A percentile compares a stretch with the other conserved stretches of the same genome.
phyloP scores from a whole-genome alignment of 2,329 filamentous ascomycete species.

The Teratosphaeria destructans region DNA sequence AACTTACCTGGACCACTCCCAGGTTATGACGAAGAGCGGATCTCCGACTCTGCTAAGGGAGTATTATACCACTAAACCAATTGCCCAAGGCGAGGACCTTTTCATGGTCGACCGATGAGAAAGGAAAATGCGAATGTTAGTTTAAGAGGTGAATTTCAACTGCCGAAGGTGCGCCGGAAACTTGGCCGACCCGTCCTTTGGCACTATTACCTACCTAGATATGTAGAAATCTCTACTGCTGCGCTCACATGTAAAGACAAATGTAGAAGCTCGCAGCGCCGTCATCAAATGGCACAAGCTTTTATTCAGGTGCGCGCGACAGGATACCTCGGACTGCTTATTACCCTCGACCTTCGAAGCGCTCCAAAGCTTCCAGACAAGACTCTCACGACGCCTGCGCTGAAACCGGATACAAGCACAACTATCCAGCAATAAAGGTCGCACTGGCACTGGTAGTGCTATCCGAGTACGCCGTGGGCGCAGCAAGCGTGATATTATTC shows the following conservation, averaged over 20 bases:
- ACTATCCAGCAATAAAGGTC: neutral
- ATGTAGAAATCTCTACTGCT: neutral
- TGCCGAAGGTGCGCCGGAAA: neutral
- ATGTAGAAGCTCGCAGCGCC: neutral
- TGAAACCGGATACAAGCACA: too few relatives aligned
- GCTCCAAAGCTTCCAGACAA: neutral
- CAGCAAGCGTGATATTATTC: neutral
- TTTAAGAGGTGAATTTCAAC: neutral
- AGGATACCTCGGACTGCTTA: neutral
- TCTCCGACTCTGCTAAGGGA: neutral
- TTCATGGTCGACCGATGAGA: neutral
- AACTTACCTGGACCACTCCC: neutral
- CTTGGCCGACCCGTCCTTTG: neutral
- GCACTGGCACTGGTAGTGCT: neutral
- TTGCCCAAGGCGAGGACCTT: neutral
- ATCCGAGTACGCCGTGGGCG: neutral
- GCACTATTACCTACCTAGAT: too few relatives aligned
- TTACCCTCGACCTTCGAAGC: neutral
- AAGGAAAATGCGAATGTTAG: neutral
- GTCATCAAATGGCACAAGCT: neutral
- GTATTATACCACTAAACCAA: neutral
- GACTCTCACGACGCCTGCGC: neutral
- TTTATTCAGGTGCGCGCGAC: neutral
- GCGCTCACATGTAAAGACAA: neutral
- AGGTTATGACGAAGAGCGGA: neutral